These are phyloP conservation scores for Puccinia triticina DNA, from an alignment of 1,284 basidiomycete species.

Conservation along the genomic window DNA sequence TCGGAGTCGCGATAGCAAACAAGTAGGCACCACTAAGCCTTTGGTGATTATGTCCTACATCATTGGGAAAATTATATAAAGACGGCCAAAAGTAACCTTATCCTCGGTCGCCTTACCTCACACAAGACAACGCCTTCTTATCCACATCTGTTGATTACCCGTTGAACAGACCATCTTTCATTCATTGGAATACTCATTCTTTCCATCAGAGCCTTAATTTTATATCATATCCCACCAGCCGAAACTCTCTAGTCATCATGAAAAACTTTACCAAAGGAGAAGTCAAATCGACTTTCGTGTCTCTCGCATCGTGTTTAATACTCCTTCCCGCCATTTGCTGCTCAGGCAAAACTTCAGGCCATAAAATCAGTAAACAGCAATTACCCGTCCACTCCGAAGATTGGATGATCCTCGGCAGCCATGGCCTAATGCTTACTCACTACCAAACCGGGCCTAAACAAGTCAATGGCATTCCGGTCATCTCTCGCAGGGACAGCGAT, in stretches of 20 bases:
- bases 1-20: neutral
- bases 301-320: neutral
- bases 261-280: too few species aligned
- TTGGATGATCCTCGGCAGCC: slow-evolving; percentile 29
- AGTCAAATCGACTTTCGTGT: neutral
- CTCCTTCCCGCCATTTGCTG: slow-evolving; percentile 5
- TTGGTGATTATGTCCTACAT: too few species aligned
- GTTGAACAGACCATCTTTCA: neutral
- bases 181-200: neutral
- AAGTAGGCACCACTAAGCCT: neutral
- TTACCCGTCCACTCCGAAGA: neutral
- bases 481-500: slow-evolving; percentile 2
- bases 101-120: neutral
- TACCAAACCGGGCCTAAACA: neutral
- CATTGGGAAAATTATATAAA: slow-evolving; percentile 5
- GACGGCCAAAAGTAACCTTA: neutral
- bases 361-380: neutral
- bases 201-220: neutral
- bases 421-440: slow-evolving; percentile 40
- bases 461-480: neutral
- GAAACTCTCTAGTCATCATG: too few species aligned
- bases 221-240: neutral
- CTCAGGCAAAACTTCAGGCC: neutral
- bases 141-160: neutral
- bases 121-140: neutral